Evolutionary conservation across 371 early-diverging fungal species (phyloP), one percentile per base, ranked within the genome.

Genomic region (Zychaea mexicana): DNA sequence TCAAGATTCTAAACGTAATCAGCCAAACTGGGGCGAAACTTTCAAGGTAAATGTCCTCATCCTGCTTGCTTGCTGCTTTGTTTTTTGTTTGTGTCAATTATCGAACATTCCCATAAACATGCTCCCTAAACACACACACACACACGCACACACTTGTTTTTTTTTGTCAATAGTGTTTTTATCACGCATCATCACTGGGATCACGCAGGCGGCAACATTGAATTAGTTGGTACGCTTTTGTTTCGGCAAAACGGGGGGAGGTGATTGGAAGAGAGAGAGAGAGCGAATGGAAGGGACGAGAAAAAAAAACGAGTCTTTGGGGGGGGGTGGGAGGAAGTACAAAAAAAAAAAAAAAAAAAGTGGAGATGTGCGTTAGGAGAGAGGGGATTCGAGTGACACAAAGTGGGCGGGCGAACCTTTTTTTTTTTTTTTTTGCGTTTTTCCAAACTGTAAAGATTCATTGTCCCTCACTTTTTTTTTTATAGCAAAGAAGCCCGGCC

Each of bases 111-210:
- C 39, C n/a, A 62, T 54, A 55, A 30, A 36, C 38, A 58, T 19
- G 28, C 36, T 60, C 28, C 46, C n/a, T n/a, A n/a, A n/a, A n/a
- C n/a, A n/a, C n/a, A n/a, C n/a, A n/a, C n/a, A n/a, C n/a, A n/a
- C n/a, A n/a, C n/a, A n/a, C n/a, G n/a, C n/a, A n/a, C n/a, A n/a
- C n/a, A n/a, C n/a, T n/a, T n/a, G n/a, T n/a, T 38, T 24, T 38
- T 30, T 52, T 42, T 39, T 62, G 31, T 70, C 57, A 57, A 54
- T 22, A 81, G 83, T 19, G 76, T 92, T 9, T 84, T 91, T 47
- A 88, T 87, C 17, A 92, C 93, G 26, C 92, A 93, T 73, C 93
- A 93, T 66, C 92, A 92, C 66, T 74, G 75, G 68, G 95, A 96
- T 74, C 94, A 96, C 64, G 68, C 93, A 26, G 90, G 88, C 22